Base-by-base conservation (phyloP, 2,329 filamentous ascomycete species). In the Cytospora paraplurivora region DNA sequence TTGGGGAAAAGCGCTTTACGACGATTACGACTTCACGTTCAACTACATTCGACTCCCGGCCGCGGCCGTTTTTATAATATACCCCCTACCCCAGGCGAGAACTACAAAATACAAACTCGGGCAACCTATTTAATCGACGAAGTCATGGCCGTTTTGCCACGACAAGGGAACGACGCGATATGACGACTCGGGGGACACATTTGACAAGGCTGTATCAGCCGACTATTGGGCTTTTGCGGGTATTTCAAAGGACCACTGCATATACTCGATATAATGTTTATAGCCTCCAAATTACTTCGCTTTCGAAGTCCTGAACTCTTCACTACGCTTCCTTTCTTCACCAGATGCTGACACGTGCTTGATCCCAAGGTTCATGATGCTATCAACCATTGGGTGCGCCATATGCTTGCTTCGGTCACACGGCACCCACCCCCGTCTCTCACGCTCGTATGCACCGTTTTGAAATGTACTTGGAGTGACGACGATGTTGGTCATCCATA, bases 1-100 rank as follows among this genome's bases (percentile, higher is more conserved):
- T 8, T 70, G 71, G 17, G 59, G 71, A 35, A 52, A 47, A 38
- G 52, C 59, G 34, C 49, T 35, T 55, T 44, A 65, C 56, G 65
- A 65, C 52, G 41, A 17, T 65, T 41, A 64, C 34, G 64, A 62
- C 41, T 65, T 66, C 21, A 66, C 59, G 65, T 62, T 62, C 58
- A 50, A 56, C 49, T 32, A 51, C 37, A 38, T 54, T 56, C 44
- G 38, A 50, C 44, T 61, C 47, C 19, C 33, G 61, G 53, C 56
- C 57, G 38, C 56, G 34, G 62, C 61, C 56, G 4, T 15, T 41
- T 34, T 34, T 32, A 55, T 38, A 49, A 38, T 38, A 55, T 17
- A 2, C 15, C 19, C 49, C 51, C 12, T 33, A 21, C 37, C 7
- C 35, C 17, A 32, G 27, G 27, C 7, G 32, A 50, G n/a, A 10